Base-by-base conservation (phyloP, 2,329 filamentous ascomycete genomes). In the Hirsutella minnesotensis region DNA sequence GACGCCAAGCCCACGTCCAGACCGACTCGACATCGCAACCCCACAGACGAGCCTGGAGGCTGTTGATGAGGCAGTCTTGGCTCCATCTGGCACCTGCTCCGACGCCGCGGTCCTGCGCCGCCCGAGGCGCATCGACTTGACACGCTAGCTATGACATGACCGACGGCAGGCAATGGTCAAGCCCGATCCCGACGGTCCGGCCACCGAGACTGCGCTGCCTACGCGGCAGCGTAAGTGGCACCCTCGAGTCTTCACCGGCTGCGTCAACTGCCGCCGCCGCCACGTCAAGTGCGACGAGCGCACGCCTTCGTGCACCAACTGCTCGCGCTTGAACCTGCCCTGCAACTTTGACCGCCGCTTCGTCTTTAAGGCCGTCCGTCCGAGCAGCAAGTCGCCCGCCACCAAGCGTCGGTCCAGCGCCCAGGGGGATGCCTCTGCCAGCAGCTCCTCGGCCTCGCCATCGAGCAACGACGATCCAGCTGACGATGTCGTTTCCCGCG, bases 201-300 rank as follows among this genome's bases (percentile, higher is more conserved):
- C 44, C 37, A 27, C 33, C 37, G 42, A 42, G 29, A 40, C 40
- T 16, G 20, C 31, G 12, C 40, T 40, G 12, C 38, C 46, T 3
- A 20, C 40, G 38, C 47, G 49, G 12, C 49, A 49, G 29, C 44
- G 47, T 19, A 45, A 41, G 51, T 65, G 62, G 62, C 62, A 64
- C 49, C 61, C 63, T 38, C 60, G 62, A 27, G 61, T 61, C 9
- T 65, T 65, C 42, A 65, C 62, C 1, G 62, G 62, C 9, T 65
- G 62, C 44, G 58, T 59, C 29, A 64, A 60, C 42, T 65, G 62
- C 46, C 59, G 61, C 39, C 55, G 59, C 29, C 59, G 62, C 21
- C 62, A 65, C 53, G 61, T 51, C 41, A 49, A 51, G 39, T 49
- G 49, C 41, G 47, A 51, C 34, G 44, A 51, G 40, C 42, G 44